Percentiles rank a stretch among this genome's conserved stretches.
These are phyloP conservation scores for Phanerodontia chrysosporium DNA, from an alignment of 768 basidiomycete species.

Conservation along the genomic window DNA sequence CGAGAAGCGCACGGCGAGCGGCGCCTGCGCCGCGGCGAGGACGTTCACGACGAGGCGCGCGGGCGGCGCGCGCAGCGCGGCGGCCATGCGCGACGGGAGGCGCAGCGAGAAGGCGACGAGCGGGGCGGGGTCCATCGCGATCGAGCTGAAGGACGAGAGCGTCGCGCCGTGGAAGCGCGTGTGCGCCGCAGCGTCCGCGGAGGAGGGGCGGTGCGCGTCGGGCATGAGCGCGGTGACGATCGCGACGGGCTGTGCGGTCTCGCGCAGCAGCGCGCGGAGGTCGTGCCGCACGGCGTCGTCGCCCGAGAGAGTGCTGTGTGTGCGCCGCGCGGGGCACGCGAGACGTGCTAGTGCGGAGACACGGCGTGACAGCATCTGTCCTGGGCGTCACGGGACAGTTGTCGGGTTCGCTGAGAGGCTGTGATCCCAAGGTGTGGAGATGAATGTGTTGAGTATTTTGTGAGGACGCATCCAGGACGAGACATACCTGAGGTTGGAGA, in stretches of 20 bases:
- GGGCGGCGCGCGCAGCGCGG: constrained; percentile 39
- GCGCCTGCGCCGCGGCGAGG: constrained; percentile 63
- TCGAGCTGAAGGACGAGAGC: constrained; percentile 88
- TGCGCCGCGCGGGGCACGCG: background rate
- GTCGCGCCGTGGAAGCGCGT: constrained; percentile 80
- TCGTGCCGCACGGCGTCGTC: constrained; percentile 11
- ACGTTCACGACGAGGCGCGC: constrained; percentile 77
- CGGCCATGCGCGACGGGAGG: constrained; percentile 85
- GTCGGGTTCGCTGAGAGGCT: no score
- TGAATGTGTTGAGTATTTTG: no score
- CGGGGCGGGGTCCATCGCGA: constrained; percentile 85
- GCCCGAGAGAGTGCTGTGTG: background rate
- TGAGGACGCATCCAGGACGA: background rate
- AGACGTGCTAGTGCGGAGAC: background rate
- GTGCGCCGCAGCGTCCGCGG: background rate
- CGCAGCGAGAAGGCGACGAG: constrained; percentile 88
- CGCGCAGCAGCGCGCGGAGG: constrained; percentile 61
- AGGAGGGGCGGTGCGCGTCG: background rate
- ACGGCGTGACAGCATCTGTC: background rate
- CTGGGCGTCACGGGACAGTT: background rate
- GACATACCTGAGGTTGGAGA: background rate
- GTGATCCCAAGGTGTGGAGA: no score
- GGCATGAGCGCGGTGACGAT: constrained; percentile 74
- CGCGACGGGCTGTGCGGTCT: constrained; percentile 81
- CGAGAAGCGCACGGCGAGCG: constrained; percentile 66